phyloP scores from a whole-genome alignment of 345 rosid species.

The Citrus sp. region DNA sequence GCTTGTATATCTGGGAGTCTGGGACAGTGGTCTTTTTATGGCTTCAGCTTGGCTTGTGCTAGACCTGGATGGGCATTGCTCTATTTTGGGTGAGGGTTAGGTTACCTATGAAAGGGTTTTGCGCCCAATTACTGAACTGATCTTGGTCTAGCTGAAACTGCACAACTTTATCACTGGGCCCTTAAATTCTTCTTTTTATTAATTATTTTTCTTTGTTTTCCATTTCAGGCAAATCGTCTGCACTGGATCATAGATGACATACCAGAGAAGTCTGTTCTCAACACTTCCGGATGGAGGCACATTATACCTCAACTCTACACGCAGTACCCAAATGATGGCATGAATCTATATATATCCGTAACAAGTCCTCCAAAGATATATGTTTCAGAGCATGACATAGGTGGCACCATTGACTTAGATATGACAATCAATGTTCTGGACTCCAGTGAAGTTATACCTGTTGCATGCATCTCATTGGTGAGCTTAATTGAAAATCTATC shows the following conservation, averaged over 20 bases:
- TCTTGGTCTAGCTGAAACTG: neutral
- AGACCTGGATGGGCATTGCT: neutral
- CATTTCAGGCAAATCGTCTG: slow-evolving; percentile 58
- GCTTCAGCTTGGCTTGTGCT: neutral
- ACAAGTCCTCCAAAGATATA: slow-evolving; percentile 52
- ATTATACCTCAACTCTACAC: slow-evolving; percentile 56
- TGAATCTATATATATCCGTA: slow-evolving; percentile 46
- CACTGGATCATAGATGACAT: slow-evolving; percentile 42
- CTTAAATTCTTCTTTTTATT: too few species aligned
- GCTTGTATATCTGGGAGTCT: neutral
- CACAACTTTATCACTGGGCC: neutral
- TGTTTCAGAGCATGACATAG: slow-evolving; percentile 33
- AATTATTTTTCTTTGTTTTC: neutral
- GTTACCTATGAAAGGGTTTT: neutral
- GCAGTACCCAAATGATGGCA: slow-evolving; percentile 54
- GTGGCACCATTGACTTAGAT: slow-evolving; percentile 41
- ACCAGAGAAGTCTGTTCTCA: slow-evolving; percentile 46
- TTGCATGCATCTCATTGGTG: slow-evolving; percentile 65
- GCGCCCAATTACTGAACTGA: neutral
- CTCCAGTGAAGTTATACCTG: slow-evolving; percentile 40
- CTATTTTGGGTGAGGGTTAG: neutral
- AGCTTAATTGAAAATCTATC: slow-evolving; percentile 12
- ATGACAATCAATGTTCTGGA: slow-evolving; percentile 48
- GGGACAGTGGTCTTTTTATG: neutral
- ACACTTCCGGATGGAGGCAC: slow-evolving; percentile 67